Base-by-base conservation (phyloP, 2,329 filamentous ascomycete genomes). In the Karstenula rhodostoma region DNA sequence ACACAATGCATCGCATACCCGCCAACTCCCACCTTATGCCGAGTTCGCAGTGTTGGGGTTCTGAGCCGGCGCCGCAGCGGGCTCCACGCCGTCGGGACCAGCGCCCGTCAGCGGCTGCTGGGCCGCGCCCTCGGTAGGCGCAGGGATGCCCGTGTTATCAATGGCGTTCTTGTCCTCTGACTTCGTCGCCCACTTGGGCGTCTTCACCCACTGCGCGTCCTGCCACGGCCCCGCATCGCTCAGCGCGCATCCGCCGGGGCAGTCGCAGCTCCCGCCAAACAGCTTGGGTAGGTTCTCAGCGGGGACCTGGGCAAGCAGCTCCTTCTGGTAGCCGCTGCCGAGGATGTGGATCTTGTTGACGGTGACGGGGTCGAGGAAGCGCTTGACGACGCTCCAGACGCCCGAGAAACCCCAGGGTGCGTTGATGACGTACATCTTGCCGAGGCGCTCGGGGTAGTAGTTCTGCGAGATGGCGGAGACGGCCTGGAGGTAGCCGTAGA, bases 381-480 rank as follows among this genome's bases (percentile, higher is more conserved):
- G 89, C 86, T 96, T 97, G 80, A 98, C 87, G 59, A 96, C 86
- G 76, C 82, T 85, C 86, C 95, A 99, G 65, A 93, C 91, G 69
- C 86, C 86, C 63, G 90, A 90, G 85, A 98, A 98, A 27, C 94
- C 94, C 94, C 94, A 98, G 22, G 93, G 93, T 3, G 94, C 92
- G 82, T 99, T 99, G 88, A 99, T 97, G 72, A 99, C 83, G 86
- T 97, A 99, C 77, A 99, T 86, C 81, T 93, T 94, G 74, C 95
- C 95, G 61, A 99, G 86, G 61, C 95, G 92, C 86, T 99, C 95
- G 8, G 95, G 95, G 83, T 99, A 99, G 88, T 98, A 96, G 87
- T 98, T 97, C 82, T 98, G 95, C 67, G 92, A 96, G 81, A 99
- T 92, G 78, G 84, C 89, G 35, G 93, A 95, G 48, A 93, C 93